Base-by-base conservation (phyloP, 1,139 yeast genomes). In the Magnusiomyces tetraspermus region DNA sequence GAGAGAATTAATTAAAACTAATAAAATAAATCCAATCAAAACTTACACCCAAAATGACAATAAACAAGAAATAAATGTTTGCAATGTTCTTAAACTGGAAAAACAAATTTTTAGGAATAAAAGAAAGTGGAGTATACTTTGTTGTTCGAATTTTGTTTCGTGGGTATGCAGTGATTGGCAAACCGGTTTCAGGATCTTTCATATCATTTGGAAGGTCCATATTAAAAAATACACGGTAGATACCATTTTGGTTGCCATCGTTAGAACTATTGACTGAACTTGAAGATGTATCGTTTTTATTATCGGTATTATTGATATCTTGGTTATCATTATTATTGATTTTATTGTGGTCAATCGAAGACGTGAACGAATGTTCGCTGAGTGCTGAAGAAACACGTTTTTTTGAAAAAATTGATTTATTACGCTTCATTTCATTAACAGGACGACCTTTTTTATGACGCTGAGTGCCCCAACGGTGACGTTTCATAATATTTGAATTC, bases 141-240 rank as follows among this genome's bases (percentile, higher is more conserved):
- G 98, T 89, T 1, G 98, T 90, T 71, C 97, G 82, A 61, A 92
- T 88, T 69, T 92, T 92, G 72, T 92, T 92, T 66, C 96, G 77
- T 2, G 95, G 82, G 66, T 84, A 92, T 15, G 64, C 59, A 11
- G 70, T 63, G 2, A 72, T 61, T 0, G 95, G 94, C 53, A 74
- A 68, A 19, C 89, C 89, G 3, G 80, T 75, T 48, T 76, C 81
- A 8, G 63, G 63, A 60, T 85, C 85, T 21, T 80, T 55, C 65
- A 75, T 70, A 33, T 82, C 79, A 2, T 72, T 73, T 0, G 96
- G 96, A 50, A 90, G 71, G 1, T 79, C 77, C 65, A 78, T 67
- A 68, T 89, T 89, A 73, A 83, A 78, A 57, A 78, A 88, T 33
- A 48, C 86, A 63, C 31, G 33, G 47, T 46, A 53, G 6, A 44